Percentiles rank a stretch among this genome's conserved stretches.
These are phyloP conservation scores for Pharus latifolius DNA, from an alignment of 176 grass and related monocot species.

Conservation along the genomic window DNA sequence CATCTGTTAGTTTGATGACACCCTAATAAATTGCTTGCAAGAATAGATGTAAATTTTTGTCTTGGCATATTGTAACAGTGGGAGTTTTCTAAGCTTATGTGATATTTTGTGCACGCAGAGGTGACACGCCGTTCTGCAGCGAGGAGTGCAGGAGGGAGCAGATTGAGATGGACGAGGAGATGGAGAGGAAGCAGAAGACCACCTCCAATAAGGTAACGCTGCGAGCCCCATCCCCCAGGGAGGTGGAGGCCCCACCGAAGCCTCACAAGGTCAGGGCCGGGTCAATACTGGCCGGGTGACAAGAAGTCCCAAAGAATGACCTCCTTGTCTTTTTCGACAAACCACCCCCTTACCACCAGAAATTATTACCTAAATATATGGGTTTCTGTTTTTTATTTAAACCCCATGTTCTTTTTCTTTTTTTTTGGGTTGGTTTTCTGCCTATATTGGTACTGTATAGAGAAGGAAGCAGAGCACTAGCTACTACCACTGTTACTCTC, in stretches of 20 bases:
- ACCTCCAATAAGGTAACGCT: slow-evolving; percentile 19
- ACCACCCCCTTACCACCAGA: background rate
- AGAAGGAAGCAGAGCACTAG: slow-evolving; percentile 1
- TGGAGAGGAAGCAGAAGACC: slow-evolving; percentile 39
- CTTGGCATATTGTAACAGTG: too few relatives aligned
- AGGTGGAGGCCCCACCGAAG: slow-evolving; percentile 28
- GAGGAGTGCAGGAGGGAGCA: slow-evolving; percentile 63
- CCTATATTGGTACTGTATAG: slow-evolving; percentile 26
- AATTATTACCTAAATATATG: slow-evolving; percentile 21
- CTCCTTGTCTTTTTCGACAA: slow-evolving; percentile 3
- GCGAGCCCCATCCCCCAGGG: background rate
- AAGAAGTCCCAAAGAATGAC: background rate
- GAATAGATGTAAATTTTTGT: too few relatives aligned
- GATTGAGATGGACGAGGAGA: slow-evolving; percentile 52
- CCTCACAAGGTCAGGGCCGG: slow-evolving; percentile 37
- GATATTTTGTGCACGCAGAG: slow-evolving; percentile 16
- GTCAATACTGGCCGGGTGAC: slow-evolving; percentile 49
- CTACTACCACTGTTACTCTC: background rate
- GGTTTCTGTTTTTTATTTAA: slow-evolving; percentile 51
- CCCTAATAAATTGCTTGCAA: too few relatives aligned
- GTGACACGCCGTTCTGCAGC: slow-evolving; percentile 60
- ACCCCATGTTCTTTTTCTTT: slow-evolving; percentile 16
- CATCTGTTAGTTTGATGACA: too few relatives aligned
- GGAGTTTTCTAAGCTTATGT: background rate
- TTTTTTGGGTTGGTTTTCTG: slow-evolving; percentile 9